These are phyloP conservation scores for Lathyrus sativus DNA, from an alignment of 306 rosid species.

Conservation along the genomic window DNA sequence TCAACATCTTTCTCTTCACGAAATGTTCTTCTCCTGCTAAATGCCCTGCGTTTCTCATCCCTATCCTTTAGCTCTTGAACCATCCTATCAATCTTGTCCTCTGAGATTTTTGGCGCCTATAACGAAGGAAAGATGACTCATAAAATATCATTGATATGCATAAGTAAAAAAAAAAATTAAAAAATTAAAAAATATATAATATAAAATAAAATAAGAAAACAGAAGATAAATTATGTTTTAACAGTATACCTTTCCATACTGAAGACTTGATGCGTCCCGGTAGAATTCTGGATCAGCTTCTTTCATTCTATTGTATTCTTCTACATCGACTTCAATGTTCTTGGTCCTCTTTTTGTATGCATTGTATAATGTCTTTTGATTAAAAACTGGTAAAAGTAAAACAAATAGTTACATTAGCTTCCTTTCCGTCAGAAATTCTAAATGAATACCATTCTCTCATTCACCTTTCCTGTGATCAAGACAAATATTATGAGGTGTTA, in stretches of 20 bases:
- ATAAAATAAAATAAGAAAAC: too few relatives aligned
- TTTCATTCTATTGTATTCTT: slow-evolving; percentile 89
- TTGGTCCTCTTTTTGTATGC: slow-evolving; percentile 90
- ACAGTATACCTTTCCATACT: slow-evolving; percentile 80
- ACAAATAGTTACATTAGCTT: slow-evolving; percentile 26
- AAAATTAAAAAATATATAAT: too few relatives aligned
- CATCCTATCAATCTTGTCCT: slow-evolving; percentile 89
- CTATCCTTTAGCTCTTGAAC: slow-evolving; percentile 88
- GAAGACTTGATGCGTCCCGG: slow-evolving; percentile 98
- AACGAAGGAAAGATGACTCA: slow-evolving; percentile 35
- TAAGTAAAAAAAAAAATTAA: not conserved
- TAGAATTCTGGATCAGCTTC: slow-evolving; percentile 98
- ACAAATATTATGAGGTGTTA: slow-evolving; percentile 5
- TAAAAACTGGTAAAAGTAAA: slow-evolving; percentile 65
- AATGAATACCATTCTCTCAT: too few relatives aligned
- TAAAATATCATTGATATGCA: slow-evolving; percentile 7
- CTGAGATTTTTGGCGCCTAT: slow-evolving; percentile 78
- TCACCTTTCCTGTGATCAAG: not conserved
- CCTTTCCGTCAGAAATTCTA: not conserved
- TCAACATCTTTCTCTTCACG: slow-evolving; percentile 97
- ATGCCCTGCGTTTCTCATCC: slow-evolving; percentile 74
- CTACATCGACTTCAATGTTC: slow-evolving; percentile 70
- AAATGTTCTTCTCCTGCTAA: slow-evolving; percentile 87
- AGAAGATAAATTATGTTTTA: slow-evolving; percentile 17
- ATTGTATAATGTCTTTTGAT: slow-evolving; percentile 83